Base-by-base conservation (phyloP, 805 yeast genomes). In the Myxozyma melibiosi region DNA sequence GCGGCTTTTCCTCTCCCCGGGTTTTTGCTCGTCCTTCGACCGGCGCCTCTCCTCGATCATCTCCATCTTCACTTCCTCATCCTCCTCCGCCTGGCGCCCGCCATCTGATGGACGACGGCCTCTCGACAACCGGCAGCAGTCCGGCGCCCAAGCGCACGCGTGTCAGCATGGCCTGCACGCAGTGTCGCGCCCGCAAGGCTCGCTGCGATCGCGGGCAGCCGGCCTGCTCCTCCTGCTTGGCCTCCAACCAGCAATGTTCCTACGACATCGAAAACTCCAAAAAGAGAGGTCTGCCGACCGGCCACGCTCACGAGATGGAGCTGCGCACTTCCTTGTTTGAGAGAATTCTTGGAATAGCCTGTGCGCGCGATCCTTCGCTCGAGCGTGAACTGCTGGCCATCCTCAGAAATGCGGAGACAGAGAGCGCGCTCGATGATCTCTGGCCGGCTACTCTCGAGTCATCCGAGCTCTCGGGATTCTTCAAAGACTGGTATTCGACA, bases 281-380 rank as follows among this genome's bases (percentile, higher is more conserved):
- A 39, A 54, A 54, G 35, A 37, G 58, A 47, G 58, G 58, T 5
- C 40, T 54, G 24, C 55, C 58, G 28, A 54, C 54, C 13, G 58
- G 58, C 16, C 58, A 55, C n/a, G 58, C 58, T 8, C 58, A 55
- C 33, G 58, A 55, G 35, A 55, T 54, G 58, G 58, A 54, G 34
- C 50, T 54, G 16, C 54, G 58, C 18, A 42, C 58, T 6, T 39
- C 51, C 16, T 2, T 54, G 33, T 42, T 54, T 27, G 54, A 54
- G 45, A 45, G 46, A 4, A 22, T 54, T 1, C 49, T 54, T 1
- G 54, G 50, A 2, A 34, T 43, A 11, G 46, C 41, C 34, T 41
- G 49, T 39, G 50, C 40, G 16, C 47, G 42, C 35, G 34, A 42
- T 24, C 35, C 20, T 9, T 24, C 37, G 5, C 42, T 48, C 44